Percentiles rank a stretch among this genome's conserved stretches.
phyloP scores from a whole-genome alignment of 768 basidiomycete genomes.

The Hebeloma cylindrosporum region DNA sequence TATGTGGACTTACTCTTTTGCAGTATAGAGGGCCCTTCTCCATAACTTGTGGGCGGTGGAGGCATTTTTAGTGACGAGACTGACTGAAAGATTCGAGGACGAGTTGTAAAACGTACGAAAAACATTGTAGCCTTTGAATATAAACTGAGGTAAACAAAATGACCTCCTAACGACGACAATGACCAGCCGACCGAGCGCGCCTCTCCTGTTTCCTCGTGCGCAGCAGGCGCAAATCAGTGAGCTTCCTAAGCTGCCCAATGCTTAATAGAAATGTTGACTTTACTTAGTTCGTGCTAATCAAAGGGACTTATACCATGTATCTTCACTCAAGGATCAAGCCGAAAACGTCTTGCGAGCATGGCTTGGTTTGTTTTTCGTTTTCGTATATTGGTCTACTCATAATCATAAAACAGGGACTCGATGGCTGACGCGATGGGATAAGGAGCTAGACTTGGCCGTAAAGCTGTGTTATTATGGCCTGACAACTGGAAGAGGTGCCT shows the following conservation, averaged over 20 bases:
- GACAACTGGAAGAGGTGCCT: conserved; percentile 69
- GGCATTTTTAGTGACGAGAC: conserved; percentile 21
- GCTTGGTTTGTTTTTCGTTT: conserved; percentile 53
- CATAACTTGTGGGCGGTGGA: conserved; percentile 35
- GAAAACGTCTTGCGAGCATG: conserved; percentile 74
- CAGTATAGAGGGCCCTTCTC: conserved; percentile 69
- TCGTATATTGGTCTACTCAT: conserved; percentile 1
- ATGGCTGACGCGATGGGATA: conserved; percentile 78
- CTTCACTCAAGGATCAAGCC: conserved; percentile 70
- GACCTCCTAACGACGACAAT: conserved; percentile 14
- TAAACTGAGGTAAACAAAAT: conserved; percentile 23
- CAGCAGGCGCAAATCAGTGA: conserved; percentile 86
- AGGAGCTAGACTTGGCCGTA: conserved; percentile 69
- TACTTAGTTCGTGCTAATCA: conserved; percentile 79
- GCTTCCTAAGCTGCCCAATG: conserved; percentile 28
- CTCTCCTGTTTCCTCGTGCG: conserved; percentile 62
- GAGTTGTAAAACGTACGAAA: conserved; percentile 6
- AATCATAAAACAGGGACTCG: conserved; percentile 60
- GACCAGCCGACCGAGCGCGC: conserved; percentile 15
- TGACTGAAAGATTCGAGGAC: conserved; percentile 17
- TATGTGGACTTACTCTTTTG: conserved; percentile 60
- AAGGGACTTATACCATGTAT: conserved; percentile 76
- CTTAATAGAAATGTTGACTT: conserved; percentile 8
- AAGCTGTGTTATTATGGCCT: conserved; percentile 73
- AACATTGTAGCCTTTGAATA: conserved; percentile 7